Evolutionary conservation across 441 rosid genomes (phyloP).

Genomic region (Jatropha podagrica): DNA sequence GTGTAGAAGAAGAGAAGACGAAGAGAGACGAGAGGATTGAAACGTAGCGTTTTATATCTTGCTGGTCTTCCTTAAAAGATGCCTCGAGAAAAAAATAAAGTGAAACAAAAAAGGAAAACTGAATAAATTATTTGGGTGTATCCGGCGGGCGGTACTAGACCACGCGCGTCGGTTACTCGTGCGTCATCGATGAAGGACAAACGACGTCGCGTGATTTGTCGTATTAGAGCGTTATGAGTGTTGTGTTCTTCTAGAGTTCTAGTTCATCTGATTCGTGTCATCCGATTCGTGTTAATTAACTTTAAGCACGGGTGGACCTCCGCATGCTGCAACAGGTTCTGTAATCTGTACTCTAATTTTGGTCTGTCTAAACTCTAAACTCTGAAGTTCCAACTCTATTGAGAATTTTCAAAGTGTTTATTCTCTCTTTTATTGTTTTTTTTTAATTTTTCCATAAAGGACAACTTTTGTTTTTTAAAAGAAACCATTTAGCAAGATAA

Average conservation of each 20-base stretch:
- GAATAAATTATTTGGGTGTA: conserved; percentile 21
- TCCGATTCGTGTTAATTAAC: no score
- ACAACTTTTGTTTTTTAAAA: no score
- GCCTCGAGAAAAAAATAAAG: neutral
- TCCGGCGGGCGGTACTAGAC: neutral
- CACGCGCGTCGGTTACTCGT: conserved; percentile 12
- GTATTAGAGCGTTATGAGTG: neutral
- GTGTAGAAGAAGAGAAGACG: neutral
- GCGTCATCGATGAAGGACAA: rapidly evolving
- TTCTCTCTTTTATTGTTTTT: no score
- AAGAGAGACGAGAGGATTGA: conserved; percentile 11
- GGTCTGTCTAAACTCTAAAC: no score
- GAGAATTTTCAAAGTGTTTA: no score
- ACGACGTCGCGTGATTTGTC: conserved; percentile 12
- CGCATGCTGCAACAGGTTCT: neutral
- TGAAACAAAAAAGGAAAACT: neutral
- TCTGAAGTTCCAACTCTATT: no score
- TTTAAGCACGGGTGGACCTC: neutral
- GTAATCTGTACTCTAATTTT: no score
- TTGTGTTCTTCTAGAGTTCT: neutral
- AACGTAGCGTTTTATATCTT: conserved; percentile 44
- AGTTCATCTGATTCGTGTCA: neutral
- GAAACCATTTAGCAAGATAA: no score
- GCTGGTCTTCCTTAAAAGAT: conserved; percentile 17
- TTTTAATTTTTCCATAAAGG: no score